Conservation (phyloP, 495 filamentous ascomycete genomes). For the Daldinia concentrica region DNA sequence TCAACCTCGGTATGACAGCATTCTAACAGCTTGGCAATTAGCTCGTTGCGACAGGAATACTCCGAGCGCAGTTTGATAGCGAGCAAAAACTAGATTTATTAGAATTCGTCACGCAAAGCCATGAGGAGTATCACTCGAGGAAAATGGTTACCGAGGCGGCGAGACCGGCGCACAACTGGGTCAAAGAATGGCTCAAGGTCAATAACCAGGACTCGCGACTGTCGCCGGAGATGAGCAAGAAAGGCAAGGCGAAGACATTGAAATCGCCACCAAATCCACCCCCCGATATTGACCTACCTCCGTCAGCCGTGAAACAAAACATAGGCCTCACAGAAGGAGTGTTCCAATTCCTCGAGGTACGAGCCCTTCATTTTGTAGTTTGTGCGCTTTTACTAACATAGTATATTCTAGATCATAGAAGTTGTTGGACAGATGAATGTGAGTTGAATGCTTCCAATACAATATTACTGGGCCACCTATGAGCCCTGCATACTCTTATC, state of each 20-base stretch:
- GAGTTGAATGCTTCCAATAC: conserved; percentile 15
- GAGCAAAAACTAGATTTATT: conserved; percentile 78
- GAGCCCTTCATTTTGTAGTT: conserved; percentile 4
- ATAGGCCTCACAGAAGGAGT: conserved; percentile 69
- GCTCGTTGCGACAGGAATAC: conserved; percentile 69
- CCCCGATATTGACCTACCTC: conserved; percentile 67
- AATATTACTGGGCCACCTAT: too few relatives aligned
- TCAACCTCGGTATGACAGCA: neutral
- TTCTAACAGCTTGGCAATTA: conserved; percentile 47
- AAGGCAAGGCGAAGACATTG: conserved; percentile 62
- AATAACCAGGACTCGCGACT: conserved; percentile 68
- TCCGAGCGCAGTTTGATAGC: conserved; percentile 72
- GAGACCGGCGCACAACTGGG: conserved; percentile 62
- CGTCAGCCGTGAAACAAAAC: conserved; percentile 67
- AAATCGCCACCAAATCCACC: conserved; percentile 62
- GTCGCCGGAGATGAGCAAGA: conserved; percentile 78
- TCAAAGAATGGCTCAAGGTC: conserved; percentile 63
- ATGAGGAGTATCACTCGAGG: conserved; percentile 76
- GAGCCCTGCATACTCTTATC: too few relatives aligned
- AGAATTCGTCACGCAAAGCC: conserved; percentile 68
- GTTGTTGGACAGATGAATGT: conserved; percentile 76
- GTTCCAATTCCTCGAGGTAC: conserved; percentile 75
- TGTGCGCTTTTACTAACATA: conserved; percentile 4
- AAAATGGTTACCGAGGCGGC: conserved; percentile 63
- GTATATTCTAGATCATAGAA: conserved; percentile 67